A percentile compares a stretch with the other conserved stretches of the same genome.
phyloP scores from a whole-genome alignment of 768 basidiomycete genomes.

The Dioszegia crocea region DNA sequence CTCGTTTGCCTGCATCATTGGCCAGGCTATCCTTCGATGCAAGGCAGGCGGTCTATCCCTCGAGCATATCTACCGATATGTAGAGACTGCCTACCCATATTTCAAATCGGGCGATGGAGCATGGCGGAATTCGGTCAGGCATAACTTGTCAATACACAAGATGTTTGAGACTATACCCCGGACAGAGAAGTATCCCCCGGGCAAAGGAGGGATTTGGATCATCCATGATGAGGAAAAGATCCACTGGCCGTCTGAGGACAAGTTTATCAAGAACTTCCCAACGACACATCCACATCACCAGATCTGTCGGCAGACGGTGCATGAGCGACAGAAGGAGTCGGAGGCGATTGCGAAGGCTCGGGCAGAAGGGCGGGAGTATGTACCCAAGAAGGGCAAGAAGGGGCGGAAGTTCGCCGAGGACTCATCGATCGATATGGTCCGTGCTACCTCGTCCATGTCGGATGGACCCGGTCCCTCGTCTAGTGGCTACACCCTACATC shows the following conservation, averaged over 20 bases:
- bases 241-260: conserved; percentile 40
- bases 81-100: conserved; percentile 86
- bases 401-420: conserved; percentile 23
- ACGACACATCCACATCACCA: conserved; percentile 34
- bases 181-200: conserved; percentile 35
- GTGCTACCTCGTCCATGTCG: not conserved
- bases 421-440: not conserved
- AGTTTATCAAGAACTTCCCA: conserved; percentile 45
- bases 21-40: conserved; percentile 85
- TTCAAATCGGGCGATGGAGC: conserved; percentile 89
- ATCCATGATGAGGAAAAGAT: conserved; percentile 42
- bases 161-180: conserved; percentile 80
- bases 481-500: not conserved
- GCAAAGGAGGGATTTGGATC: conserved; percentile 46
- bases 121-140: conserved; percentile 98
- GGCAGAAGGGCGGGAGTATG: conserved; percentile 32
- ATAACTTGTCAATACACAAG: conserved; percentile 86
- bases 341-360: conserved; percentile 37
- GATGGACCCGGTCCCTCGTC: not conserved
- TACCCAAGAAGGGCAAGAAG: conserved; percentile 46
- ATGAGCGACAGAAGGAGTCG: conserved; percentile 36
- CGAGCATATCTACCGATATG: conserved; percentile 94
- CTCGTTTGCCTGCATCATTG: conserved; percentile 93
- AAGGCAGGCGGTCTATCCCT: conserved; percentile 77
- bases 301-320: conserved; percentile 34